phyloP scores from a whole-genome alignment of 805 yeast genomes.

The Monosporozyma siamensis region DNA sequence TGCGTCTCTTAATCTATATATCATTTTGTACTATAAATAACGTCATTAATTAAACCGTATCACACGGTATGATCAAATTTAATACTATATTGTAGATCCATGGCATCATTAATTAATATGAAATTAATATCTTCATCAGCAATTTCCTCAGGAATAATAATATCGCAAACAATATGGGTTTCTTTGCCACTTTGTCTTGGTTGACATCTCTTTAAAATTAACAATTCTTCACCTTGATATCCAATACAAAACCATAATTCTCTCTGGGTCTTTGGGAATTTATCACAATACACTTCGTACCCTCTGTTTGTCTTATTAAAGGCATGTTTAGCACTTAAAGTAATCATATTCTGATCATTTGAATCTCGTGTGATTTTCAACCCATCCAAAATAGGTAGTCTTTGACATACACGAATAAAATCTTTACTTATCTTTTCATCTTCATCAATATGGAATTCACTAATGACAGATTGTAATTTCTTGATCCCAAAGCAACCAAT shows the following conservation, averaged over 20 bases:
- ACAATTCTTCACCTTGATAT: conserved; percentile 41
- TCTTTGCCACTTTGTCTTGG: conserved; percentile 36
- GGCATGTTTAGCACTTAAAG: conserved; percentile 44
- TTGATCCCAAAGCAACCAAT: conserved; percentile 37
- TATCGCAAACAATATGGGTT: conserved; percentile 31
- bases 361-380: conserved; percentile 33
- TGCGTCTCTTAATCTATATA: not conserved
- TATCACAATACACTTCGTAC: conserved; percentile 63
- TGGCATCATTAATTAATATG: conserved; percentile 54
- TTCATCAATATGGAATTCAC: conserved; percentile 32
- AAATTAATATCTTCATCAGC: conserved; percentile 39
- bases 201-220: conserved; percentile 65
- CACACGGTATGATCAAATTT: conserved; percentile 12
- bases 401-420: conserved; percentile 44
- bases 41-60: not conserved
- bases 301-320: conserved; percentile 41
- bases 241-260: conserved; percentile 87
- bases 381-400: conserved; percentile 50
- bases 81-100: conserved; percentile 41
- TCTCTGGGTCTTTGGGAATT: conserved; percentile 82
- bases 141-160: conserved; percentile 43
- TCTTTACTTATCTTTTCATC: conserved; percentile 34
- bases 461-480: conserved; percentile 16
- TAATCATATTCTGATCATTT: conserved; percentile 28
- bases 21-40: not conserved